Base-by-base conservation (phyloP, 2,329 filamentous ascomycete species). In the Sphaerulina vaccinii region DNA sequence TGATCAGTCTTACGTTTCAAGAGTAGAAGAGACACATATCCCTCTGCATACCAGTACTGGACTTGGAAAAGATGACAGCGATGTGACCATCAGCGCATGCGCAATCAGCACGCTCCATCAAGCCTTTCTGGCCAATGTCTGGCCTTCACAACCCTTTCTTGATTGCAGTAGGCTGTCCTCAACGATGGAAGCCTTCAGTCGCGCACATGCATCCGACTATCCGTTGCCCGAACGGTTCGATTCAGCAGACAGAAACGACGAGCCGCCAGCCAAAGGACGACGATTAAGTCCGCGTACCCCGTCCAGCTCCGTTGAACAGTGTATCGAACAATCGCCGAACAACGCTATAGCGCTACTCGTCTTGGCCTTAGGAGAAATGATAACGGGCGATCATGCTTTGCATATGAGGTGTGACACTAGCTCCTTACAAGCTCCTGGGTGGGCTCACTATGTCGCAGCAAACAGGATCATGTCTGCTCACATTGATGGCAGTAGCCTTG, bases 391-490 rank as follows among this genome's bases (percentile, higher is more conserved):
- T 13, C 64, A 70, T 5, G 70, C 72, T n/a, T 61, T 32, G 19
- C 43, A 36, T n/a, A 35, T 27, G 7, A 22, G 13, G n/a, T 24
- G 15, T 16, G 23, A 45, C 21, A 43, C 13, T 16, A 23, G n/a
- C 13, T 24, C n/a, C 21, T 19, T 15, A 21, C 10, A 6, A 32
- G 6, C 83, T 7, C 91, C 91, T 1, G 92, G 92, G 0, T 74
- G 96, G 52, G 85, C 88, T 27, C 95, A 96, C 66, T 96, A 90
- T 68, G 86, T 86, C 2, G 83, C 87, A 55, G 90, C 90, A 1
- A 86, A 86, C 1, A 85, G 91, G 53, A 95, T 96, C 38, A 74
- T 96, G 22, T 89, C 90, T 3, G 86, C 85, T 53, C 83, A 91
- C 35, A 78, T 85, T 33, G 90, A 87, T 9, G 86, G 86, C 1